Conservation (phyloP, 2,329 filamentous ascomycete genomes). For the Neurospora sp. region DNA sequence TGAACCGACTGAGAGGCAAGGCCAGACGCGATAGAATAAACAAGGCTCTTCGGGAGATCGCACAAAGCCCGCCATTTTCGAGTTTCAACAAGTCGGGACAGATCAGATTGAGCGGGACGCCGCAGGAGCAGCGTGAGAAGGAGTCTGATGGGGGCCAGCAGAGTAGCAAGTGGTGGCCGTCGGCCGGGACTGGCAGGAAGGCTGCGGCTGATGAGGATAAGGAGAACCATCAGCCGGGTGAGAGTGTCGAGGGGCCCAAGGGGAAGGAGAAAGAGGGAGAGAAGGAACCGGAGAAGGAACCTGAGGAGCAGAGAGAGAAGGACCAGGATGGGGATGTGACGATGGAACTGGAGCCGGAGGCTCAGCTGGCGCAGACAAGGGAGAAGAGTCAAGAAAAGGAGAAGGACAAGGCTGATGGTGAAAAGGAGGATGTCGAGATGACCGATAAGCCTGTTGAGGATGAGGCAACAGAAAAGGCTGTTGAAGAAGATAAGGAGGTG, state of each 20-base stretch:
- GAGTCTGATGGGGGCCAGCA: neutral
- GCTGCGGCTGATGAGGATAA: neutral
- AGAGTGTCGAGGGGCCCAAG: neutral
- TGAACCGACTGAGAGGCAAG: slow-evolving; percentile 46
- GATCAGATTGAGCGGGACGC: neutral
- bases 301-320: neutral
- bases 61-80: neutral
- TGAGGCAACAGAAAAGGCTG: neutral
- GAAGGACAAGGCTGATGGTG: neutral
- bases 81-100: neutral
- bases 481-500: neutral
- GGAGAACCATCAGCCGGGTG: neutral
- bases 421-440: neutral
- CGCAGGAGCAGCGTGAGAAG: neutral
- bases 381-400: neutral
- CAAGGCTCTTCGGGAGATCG: slow-evolving; percentile 44
- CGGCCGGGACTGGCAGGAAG: neutral
- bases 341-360: neutral
- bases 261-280: neutral
- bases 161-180: neutral
- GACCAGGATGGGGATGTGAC: neutral
- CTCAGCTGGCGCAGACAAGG: neutral
- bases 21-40: slow-evolving; percentile 47
- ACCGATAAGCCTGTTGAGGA: neutral
- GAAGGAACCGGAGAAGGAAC: neutral